A percentile compares a stretch with the other conserved stretches of the same genome.
These are phyloP conservation scores for Metschnikowia similis DNA, from an alignment of 805 yeast genomes.

Conservation along the genomic window DNA sequence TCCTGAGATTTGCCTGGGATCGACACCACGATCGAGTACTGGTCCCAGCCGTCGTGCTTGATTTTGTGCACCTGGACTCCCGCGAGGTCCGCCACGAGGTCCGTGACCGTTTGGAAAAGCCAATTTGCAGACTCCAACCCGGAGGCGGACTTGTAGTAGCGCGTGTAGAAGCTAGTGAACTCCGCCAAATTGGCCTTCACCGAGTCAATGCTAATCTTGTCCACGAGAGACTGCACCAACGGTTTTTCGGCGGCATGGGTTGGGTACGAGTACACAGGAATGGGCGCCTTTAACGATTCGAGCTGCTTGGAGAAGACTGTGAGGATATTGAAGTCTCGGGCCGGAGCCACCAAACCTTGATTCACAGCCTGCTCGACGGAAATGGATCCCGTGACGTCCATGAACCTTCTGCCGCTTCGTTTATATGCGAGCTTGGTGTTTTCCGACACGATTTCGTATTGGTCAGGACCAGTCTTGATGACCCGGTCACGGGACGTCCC, in stretches of 20 bases:
- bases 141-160: slow-evolving; percentile 69
- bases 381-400: slow-evolving; percentile 59
- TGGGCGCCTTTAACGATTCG: slow-evolving; percentile 17
- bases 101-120: slow-evolving; percentile 51
- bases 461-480: slow-evolving; percentile 33
- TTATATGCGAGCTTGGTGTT: slow-evolving; percentile 29
- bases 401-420: slow-evolving; percentile 49
- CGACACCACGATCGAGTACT: slow-evolving; percentile 67
- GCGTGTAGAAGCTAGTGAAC: slow-evolving; percentile 66
- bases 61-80: slow-evolving; percentile 36
- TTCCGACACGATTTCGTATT: slow-evolving; percentile 33
- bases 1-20: slow-evolving; percentile 49
- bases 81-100: slow-evolving; percentile 26
- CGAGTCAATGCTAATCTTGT: slow-evolving; percentile 41
- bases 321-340: slow-evolving; percentile 14
- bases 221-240: slow-evolving; percentile 38
- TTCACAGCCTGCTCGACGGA: slow-evolving; percentile 32
- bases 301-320: slow-evolving; percentile 27
- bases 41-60: slow-evolving; percentile 69
- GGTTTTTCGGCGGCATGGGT: slow-evolving; percentile 29
- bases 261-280: slow-evolving; percentile 52
- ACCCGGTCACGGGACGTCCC: slow-evolving; percentile 17
- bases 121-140: slow-evolving; percentile 72
- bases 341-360: slow-evolving; percentile 21
- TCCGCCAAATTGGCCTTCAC: slow-evolving; percentile 53